These are phyloP conservation scores for Calonectria pteridis DNA, from an alignment of 2,329 filamentous ascomycete genomes.

Conservation along the genomic window DNA sequence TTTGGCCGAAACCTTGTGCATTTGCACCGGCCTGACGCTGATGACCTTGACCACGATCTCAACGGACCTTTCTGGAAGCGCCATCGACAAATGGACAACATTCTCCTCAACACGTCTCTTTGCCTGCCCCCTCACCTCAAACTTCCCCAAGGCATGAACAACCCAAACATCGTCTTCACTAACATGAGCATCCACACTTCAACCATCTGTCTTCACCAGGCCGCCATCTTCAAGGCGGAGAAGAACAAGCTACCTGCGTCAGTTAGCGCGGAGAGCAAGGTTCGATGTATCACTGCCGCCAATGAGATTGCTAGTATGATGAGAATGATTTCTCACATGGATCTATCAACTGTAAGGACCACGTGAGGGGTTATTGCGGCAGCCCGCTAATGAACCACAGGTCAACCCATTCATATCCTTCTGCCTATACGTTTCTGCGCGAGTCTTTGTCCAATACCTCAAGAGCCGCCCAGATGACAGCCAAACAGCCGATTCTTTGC, in stretches of 20 bases:
- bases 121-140: constrained; percentile 85
- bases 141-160: constrained; percentile 79
- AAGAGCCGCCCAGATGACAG: constrained; percentile 91
- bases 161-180: constrained; percentile 89
- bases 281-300: constrained; percentile 91
- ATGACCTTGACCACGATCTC: constrained; percentile 87
- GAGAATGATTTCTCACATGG: constrained; percentile 92
- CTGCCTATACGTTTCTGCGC: constrained; percentile 93
- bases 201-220: constrained; percentile 97
- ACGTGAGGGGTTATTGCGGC: neutral
- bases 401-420: constrained; percentile 97
- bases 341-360: constrained; percentile 80
- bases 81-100: constrained; percentile 89
- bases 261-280: constrained; percentile 89
- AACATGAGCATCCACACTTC: constrained; percentile 99
- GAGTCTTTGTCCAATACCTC: constrained; percentile 96
- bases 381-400: constrained; percentile 59
- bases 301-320: constrained; percentile 96
- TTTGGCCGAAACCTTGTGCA: constrained; percentile 94
- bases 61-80: constrained; percentile 97
- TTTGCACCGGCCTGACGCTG: constrained; percentile 84
- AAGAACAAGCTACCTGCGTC: constrained; percentile 83
- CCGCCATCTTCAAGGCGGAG: constrained; percentile 97
- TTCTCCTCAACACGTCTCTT: constrained; percentile 87
- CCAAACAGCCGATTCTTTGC: constrained; percentile 82